phyloP scores from a whole-genome alignment of 1,139 yeast genomes.

The Yamadazyma mexicana region DNA sequence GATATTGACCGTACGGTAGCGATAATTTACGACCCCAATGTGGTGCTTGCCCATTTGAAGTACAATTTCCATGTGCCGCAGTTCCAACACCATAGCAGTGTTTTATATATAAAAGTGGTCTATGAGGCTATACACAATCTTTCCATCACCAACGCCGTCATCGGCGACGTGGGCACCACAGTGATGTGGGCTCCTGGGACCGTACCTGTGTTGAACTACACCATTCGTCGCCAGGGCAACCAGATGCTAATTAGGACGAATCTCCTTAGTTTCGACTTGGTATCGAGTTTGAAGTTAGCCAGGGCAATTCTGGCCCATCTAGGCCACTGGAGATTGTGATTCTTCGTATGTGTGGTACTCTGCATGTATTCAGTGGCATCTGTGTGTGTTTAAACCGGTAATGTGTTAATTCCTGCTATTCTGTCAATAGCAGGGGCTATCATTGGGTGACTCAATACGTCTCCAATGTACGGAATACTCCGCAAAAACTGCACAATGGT shows the following conservation, averaged over 20 bases:
- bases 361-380: too few relatives aligned
- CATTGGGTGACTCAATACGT: constrained; percentile 74
- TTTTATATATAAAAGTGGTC: constrained; percentile 1
- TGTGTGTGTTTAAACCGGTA: constrained; percentile 33
- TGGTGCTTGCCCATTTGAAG: constrained; percentile 1
- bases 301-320: neutral
- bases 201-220: neutral
- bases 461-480: constrained; percentile 87
- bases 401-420: constrained; percentile 46
- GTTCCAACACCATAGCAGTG: neutral
- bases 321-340: neutral
- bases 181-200: constrained; percentile 5
- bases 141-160: neutral
- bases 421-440: constrained; percentile 71
- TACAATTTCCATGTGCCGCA: constrained; percentile 1
- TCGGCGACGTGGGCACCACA: neutral
- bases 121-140: constrained; percentile 1
- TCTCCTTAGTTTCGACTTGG: constrained; percentile 3
- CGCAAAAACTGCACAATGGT: constrained; percentile 87
- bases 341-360: too few relatives aligned
- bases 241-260: constrained; percentile 5
- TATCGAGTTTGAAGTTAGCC: constrained; percentile 4
- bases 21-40: constrained; percentile 5
- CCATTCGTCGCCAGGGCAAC: neutral
- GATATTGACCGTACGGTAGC: neutral